These are phyloP conservation scores for Bipolaris cookei DNA, from an alignment of 2,329 filamentous ascomycete species.

Conservation along the genomic window DNA sequence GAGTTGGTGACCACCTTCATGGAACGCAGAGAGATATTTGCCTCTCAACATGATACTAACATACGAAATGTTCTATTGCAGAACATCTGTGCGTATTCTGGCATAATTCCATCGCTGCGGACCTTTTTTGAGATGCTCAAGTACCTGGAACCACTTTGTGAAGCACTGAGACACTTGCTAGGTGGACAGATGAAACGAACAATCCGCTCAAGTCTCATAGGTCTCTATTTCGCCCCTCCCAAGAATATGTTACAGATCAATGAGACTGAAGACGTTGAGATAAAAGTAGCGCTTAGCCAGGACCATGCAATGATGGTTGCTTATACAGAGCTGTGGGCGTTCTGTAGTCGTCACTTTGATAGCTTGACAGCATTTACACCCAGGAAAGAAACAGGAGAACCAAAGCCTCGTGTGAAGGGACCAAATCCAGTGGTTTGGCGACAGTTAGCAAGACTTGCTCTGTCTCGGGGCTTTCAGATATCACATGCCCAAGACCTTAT, in stretches of 20 bases:
- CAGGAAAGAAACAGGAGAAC: constrained; percentile 15
- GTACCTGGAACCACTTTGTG: constrained; percentile 21
- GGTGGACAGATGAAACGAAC: constrained; percentile 15
- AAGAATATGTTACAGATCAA: constrained; percentile 15
- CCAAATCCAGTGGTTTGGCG: constrained; percentile 21
- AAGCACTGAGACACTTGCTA: constrained; percentile 20
- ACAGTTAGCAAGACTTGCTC: constrained; percentile 12
- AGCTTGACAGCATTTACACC: constrained; percentile 12
- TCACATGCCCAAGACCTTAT: constrained; percentile 8
- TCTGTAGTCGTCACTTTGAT: constrained; percentile 20
- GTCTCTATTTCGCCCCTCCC: constrained; percentile 12
- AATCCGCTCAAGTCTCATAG: constrained; percentile 17
- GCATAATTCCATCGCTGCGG: constrained; percentile 16
- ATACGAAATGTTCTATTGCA: constrained; percentile 5
- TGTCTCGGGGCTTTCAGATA: constrained; percentile 13
- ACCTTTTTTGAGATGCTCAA: constrained; percentile 28
- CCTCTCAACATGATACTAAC: constrained; percentile 5
- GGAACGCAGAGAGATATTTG: constrained; percentile 13
- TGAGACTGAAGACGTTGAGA: constrained; percentile 10
- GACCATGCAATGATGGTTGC: constrained; percentile 8
- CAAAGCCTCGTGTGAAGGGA: constrained; percentile 15
- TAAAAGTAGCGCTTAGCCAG: constrained; percentile 7
- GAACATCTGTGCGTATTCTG: constrained; percentile 14
- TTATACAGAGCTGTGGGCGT: constrained; percentile 20
- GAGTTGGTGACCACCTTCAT: constrained; percentile 13